Evolutionary conservation across 768 basidiomycete genomes (phyloP).

Genomic region (Leccinum sublutescens): DNA sequence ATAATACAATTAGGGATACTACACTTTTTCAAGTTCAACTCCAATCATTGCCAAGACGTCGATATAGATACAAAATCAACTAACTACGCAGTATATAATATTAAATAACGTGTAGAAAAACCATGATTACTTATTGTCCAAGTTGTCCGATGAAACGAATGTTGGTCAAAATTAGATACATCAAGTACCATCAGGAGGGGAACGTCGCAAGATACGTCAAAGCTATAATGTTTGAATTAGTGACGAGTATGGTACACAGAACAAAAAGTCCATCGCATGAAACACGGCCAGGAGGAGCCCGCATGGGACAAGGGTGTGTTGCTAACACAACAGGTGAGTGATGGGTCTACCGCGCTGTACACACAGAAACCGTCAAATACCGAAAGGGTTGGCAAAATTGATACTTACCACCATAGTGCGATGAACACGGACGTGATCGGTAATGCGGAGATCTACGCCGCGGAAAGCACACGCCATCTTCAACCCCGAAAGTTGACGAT

Average conservation of each 20-base stretch:
- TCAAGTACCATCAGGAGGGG: background rate
- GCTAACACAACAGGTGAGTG: conserved; percentile 18
- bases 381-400: conserved; percentile 9
- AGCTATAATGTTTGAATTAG: conserved; percentile 20
- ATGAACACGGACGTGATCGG: conserved; percentile 51
- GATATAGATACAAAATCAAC: conserved; percentile 19
- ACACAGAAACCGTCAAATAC: conserved; percentile 13
- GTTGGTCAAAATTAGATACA: conserved; percentile 2
- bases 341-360: conserved; percentile 21
- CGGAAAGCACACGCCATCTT: conserved; percentile 63
- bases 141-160: background rate
- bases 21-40: background rate
- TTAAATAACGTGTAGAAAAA: background rate
- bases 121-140: background rate
- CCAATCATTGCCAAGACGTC: conserved; percentile 4
- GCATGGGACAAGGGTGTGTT: conserved; percentile 4
- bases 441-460: conserved; percentile 55
- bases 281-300: background rate
- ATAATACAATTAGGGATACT: background rate
- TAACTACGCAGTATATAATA: background rate
- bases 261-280: background rate
- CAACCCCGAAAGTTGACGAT: conserved; percentile 51
- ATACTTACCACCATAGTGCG: conserved; percentile 50
- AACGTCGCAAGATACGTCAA: conserved; percentile 7
- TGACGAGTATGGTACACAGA: conserved; percentile 4